Base-by-base conservation (phyloP, 1,284 basidiomycete species). In the Tylopilus sp. region DNA sequence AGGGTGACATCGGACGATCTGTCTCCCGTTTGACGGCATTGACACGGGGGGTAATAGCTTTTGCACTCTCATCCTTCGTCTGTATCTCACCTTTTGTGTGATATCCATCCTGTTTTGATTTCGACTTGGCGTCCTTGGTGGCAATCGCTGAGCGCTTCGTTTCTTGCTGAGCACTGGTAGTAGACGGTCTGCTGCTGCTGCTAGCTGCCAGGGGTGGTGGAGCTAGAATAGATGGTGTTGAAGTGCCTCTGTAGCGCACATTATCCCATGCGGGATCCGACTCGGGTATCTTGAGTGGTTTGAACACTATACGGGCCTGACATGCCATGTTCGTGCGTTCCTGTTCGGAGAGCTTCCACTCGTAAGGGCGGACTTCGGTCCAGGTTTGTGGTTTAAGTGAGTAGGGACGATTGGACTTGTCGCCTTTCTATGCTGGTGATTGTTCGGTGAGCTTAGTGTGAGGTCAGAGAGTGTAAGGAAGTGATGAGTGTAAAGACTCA, bases 321-420 rank as follows among this genome's bases (percentile, higher is more conserved):
- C 86, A 83, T 2, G 86, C 82, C 72, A 91, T 80, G 19, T 66
- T 69, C 5, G 74, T 78, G 3, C 85, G 82, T 55, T 88, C 86
- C 3, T 78, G 58, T 24, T 86, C 82, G 1, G 80, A 78, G 29
- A 90, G 80, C 36, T 79, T 80, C 83, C 85, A 90, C 67, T 89
- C 87, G 65, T 83, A 89, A 0, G 92, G 92, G 9, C 90, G 87
- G 26, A 92, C 88, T 69, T 92, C 88, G 36, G 81, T 81, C 90
- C 91, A 93, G 1, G 84, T 77, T 41, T 77, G 71, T 24, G 82
- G 78, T 66, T 87, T 89, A 65, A 93, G 85, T 33, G 77, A 70
- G 84, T 89, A 93, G 0, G 71, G 69, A 61, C 81, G 81, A 4
- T 79, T 76, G 1, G 82, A 72, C 44, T 72, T 75, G 62, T 81